These are phyloP conservation scores for Peziza echinospora DNA, from an alignment of 495 filamentous ascomycete genomes.

Conservation along the genomic window DNA sequence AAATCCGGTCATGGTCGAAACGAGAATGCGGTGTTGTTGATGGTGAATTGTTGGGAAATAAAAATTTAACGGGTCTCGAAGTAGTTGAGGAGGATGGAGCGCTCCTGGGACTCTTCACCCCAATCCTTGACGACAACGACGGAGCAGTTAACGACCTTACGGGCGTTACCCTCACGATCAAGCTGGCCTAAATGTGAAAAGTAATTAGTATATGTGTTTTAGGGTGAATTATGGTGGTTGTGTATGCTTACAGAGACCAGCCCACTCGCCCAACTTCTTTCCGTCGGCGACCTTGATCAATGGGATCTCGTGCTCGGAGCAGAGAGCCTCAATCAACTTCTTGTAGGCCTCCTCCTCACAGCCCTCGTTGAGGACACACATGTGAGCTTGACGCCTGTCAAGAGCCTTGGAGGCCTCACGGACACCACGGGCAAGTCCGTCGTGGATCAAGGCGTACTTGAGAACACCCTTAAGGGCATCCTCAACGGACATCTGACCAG, in stretches of 20 bases:
- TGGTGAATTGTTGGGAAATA: neutral
- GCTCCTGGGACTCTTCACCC: conserved; percentile 98
- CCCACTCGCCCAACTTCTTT: conserved; percentile 99
- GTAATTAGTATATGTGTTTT: conserved; percentile 10
- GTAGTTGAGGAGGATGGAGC: conserved; percentile 95
- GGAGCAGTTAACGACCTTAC: conserved; percentile 99
- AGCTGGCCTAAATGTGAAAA: conserved; percentile 47
- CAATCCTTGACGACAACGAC: conserved; percentile 98
- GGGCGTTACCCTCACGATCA: conserved; percentile 95
- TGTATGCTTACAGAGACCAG: conserved; percentile 96
- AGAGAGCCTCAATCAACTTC: conserved; percentile 96
- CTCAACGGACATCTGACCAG: conserved; percentile 91
- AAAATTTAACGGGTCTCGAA: conserved; percentile 50
- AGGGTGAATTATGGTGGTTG: too few relatives aligned
- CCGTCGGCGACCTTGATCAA: conserved; percentile 99
- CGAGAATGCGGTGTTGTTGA: too few relatives aligned
- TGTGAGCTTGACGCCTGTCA: conserved; percentile 92
- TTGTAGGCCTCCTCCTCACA: conserved; percentile 99
- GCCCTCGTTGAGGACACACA: conserved; percentile 97
- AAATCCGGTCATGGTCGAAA: too few relatives aligned
- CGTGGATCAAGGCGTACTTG: conserved; percentile 97
- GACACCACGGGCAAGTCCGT: conserved; percentile 92
- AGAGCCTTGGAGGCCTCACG: conserved; percentile 95
- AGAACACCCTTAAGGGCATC: conserved; percentile 95
- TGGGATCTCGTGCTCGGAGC: conserved; percentile 96